phyloP scores from a whole-genome alignment of 2,329 filamentous ascomycete species.

The Neopestalotiopsis sp. region DNA sequence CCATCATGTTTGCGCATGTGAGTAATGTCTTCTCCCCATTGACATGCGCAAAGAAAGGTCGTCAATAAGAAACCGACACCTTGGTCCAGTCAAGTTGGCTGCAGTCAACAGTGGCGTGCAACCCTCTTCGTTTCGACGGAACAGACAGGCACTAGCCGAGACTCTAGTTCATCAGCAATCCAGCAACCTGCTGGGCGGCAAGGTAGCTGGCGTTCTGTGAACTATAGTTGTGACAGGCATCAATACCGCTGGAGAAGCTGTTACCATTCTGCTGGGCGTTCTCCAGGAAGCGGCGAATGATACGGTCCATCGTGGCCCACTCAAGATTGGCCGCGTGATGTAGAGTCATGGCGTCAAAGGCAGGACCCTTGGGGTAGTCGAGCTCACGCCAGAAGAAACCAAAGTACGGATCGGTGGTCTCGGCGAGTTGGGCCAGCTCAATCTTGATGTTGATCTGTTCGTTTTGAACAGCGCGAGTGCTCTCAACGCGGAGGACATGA shows the following conservation, averaged over 20 bases:
- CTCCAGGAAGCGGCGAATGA: conserved; percentile 42
- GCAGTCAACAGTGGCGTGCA: background rate
- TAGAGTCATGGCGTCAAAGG: conserved; percentile 55
- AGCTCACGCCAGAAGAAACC: conserved; percentile 58
- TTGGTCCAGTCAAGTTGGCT: background rate
- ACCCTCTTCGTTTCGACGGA: background rate
- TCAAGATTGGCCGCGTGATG: conserved; percentile 50
- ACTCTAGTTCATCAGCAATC: conserved; percentile 2
- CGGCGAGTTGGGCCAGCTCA: conserved; percentile 37
- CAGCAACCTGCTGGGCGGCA: background rate
- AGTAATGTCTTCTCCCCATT: background rate
- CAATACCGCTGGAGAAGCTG: background rate
- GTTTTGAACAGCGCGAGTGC: conserved; percentile 43
- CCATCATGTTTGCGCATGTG: background rate
- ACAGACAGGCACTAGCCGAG: background rate
- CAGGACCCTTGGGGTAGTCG: conserved; percentile 42
- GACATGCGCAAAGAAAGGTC: background rate
- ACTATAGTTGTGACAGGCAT: background rate
- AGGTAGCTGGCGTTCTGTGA: background rate
- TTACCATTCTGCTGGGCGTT: background rate
- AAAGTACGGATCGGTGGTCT: conserved; percentile 50
- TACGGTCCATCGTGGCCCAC: conserved; percentile 53
- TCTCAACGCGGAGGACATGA: conserved; percentile 57
- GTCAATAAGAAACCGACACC: background rate
- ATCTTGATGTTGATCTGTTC: conserved; percentile 48